Conservation (phyloP, 331 rosid genomes). For the Rhamnella rubrinervis region DNA sequence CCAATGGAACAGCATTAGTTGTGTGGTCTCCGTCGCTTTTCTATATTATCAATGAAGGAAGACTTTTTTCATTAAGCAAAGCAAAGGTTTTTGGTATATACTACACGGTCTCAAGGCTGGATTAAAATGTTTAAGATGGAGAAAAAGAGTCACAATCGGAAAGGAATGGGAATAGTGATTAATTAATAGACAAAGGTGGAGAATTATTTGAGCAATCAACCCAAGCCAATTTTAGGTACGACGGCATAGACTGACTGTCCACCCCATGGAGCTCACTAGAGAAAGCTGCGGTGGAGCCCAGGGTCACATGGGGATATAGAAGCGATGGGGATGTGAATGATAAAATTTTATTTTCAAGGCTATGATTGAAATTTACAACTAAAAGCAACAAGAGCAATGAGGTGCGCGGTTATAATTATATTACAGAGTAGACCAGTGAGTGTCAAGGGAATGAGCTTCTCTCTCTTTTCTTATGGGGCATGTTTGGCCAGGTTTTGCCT, state of each 20-base stretch:
- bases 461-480: not conserved
- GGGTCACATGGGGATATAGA: slow-evolving; percentile 39
- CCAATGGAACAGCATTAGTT: slow-evolving; percentile 6
- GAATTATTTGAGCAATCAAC: slow-evolving; percentile 26
- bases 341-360: slow-evolving; percentile 10
- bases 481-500: not conserved
- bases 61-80: not conserved
- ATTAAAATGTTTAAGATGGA: too few species aligned
- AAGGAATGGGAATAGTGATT: not conserved
- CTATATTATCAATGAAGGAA: not conserved
- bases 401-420: not conserved
- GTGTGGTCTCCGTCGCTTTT: slow-evolving; percentile 20
- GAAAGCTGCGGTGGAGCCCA: slow-evolving; percentile 50
- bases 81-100: not conserved
- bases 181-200: slow-evolving; percentile 1
- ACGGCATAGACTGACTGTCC: slow-evolving; percentile 42
- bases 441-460: too few species aligned
- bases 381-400: not conserved
- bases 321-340: slow-evolving; percentile 13
- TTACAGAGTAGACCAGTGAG: too few species aligned
- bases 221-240: slow-evolving; percentile 37
- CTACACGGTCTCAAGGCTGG: not conserved
- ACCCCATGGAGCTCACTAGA: slow-evolving; percentile 28
- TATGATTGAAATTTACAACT: slow-evolving; percentile 16
- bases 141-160: slow-evolving; percentile 26